Evolutionary conservation across 345 rosid genomes (phyloP).

Genomic region (Crucihimalaya himalaica): DNA sequence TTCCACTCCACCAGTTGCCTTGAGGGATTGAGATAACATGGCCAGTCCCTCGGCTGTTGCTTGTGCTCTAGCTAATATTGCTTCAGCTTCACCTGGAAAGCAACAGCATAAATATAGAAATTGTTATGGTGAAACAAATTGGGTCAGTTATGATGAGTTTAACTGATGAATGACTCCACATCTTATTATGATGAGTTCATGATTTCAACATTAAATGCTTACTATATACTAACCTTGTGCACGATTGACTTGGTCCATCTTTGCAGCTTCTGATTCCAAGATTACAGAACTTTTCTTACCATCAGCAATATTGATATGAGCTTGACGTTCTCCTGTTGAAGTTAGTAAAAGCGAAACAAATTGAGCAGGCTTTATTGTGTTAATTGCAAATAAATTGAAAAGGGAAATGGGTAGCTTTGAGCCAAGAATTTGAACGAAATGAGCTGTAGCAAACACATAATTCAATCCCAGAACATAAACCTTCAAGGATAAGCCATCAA

Average conservation of each 20-base stretch:
- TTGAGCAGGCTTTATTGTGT: not conserved
- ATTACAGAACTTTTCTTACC: constrained; percentile 73
- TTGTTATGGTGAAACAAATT: not conserved
- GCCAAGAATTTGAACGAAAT: not conserved
- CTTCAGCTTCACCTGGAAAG: constrained; percentile 87
- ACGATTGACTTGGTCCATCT: constrained; percentile 66
- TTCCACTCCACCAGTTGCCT: constrained; percentile 81
- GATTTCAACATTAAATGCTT: not conserved
- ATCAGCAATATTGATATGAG: constrained; percentile 76
- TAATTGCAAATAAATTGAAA: too few relatives aligned
- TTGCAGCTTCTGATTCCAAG: constrained; percentile 73
- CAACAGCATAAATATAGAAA: not conserved
- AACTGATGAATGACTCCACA: not conserved
- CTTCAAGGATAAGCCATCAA: not conserved
- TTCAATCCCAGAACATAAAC: not conserved
- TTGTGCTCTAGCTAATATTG: constrained; percentile 79
- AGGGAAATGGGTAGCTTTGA: not conserved
- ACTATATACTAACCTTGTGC: too few relatives aligned
- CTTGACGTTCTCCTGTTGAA: constrained; percentile 44
- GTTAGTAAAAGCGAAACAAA: not conserved
- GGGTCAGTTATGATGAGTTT: not conserved
- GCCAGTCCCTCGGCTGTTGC: constrained; percentile 80
- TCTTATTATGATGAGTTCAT: not conserved
- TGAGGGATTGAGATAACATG: constrained; percentile 68
- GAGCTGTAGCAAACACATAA: constrained; percentile 3